These are phyloP conservation scores for Cutaneotrichosporon cutaneum DNA, from an alignment of 1,284 basidiomycete species.

Conservation along the genomic window DNA sequence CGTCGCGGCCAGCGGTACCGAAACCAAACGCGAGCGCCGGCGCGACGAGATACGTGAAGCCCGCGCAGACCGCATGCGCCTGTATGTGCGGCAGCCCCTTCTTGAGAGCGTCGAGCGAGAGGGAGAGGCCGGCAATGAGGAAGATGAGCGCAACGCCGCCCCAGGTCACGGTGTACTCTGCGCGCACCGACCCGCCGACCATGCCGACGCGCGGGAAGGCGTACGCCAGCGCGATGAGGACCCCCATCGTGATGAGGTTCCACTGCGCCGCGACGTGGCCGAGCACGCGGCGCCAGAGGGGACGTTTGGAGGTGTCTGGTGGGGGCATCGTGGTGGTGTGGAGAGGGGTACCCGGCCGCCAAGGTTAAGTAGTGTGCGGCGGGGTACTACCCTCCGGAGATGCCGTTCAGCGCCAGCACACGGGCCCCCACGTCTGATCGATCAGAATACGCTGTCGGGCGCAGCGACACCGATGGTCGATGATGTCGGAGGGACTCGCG, in stretches of 20 bases:
- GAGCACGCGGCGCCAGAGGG: not conserved
- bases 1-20: constrained; percentile 32
- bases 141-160: constrained; percentile 49
- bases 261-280: constrained; percentile 21
- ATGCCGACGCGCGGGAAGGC: constrained; percentile 35
- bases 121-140: constrained; percentile 42
- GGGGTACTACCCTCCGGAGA: too few species aligned
- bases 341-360: not conserved
- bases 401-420: too few species aligned
- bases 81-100: constrained; percentile 24
- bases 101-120: constrained; percentile 38
- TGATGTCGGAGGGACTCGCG: too few species aligned
- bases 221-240: constrained; percentile 33
- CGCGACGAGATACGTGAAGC: constrained; percentile 25
- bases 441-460: not conserved
- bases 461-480: not conserved
- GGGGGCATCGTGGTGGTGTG: not conserved
- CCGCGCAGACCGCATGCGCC: constrained; percentile 40
- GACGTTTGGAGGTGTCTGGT: not conserved
- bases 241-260: constrained; percentile 31
- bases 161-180: constrained; percentile 36
- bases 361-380: not conserved
- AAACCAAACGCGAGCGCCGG: constrained; percentile 32
- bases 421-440: not conserved
- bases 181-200: constrained; percentile 30